Evolutionary conservation across 768 basidiomycete genomes (phyloP), one percentile per base, ranked within the genome.

Genomic region (Cystoderma amianthinum): DNA sequence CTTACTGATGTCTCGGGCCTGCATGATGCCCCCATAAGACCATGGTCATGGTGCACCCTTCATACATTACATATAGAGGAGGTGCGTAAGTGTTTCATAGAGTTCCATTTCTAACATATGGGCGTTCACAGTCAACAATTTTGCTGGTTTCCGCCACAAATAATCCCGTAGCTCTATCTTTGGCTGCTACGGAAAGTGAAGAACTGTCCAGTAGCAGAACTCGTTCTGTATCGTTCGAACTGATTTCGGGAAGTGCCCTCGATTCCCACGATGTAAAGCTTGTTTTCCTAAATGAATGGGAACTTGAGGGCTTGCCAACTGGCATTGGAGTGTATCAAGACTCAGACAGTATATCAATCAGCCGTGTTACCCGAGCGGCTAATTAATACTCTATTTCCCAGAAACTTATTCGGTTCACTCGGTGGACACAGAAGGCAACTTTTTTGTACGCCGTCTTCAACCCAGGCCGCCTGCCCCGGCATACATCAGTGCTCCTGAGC

Each of bases 211-310:
- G 35, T 64, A 63, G 38, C 65, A 28, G 19, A 12, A 32, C 72
- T 11, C 64, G 61, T 13, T 47, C 69, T 1, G 61, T 61, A 0
- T 48, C 70, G 1, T 66, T 72, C 42, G 68, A 71, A 39, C 50
- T 76, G 16, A 48, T 47, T 3, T 43, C 51, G 1, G 50, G 46
- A 16, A 48, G 59, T 6, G 53, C 58, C 33, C 43, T 47, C 5
- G 53, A 57, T 2, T 53, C 63, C 5, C 59, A 58, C 4, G 60
- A 65, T 7, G 51, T 67, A 1, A 53, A 48, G 19, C 63, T 85
- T 1, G 64, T 64, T 39, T 63, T 64, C 32, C 46, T 82, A 7
- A 74, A 75, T 5, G 72, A 78, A 35, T 82, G 80, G 76, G 51
- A 67, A 17, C 54, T 78, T 4, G 69, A 74, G 30, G 74, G 79